These are phyloP conservation scores for Cystobasidiaceae sp. DNA, from an alignment of 1,284 basidiomycete species.

Conservation along the genomic window DNA sequence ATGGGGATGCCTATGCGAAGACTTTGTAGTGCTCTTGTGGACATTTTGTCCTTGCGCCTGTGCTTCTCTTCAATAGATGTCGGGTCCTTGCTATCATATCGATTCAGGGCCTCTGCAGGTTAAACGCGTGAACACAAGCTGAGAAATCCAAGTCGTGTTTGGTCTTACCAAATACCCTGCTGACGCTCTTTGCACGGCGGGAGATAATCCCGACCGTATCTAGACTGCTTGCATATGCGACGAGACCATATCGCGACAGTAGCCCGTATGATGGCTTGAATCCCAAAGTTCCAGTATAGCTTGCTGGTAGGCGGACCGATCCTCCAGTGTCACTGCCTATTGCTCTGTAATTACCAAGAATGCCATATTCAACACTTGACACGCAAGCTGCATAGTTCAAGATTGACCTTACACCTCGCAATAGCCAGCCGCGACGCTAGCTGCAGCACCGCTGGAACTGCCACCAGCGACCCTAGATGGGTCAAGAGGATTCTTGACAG, in stretches of 20 bases:
- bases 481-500: slow-evolving; percentile 68
- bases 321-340: slow-evolving; percentile 94
- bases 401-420: slow-evolving; percentile 63
- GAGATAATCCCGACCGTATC: slow-evolving; percentile 88
- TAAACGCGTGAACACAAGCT: not conserved
- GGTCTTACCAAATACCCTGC: slow-evolving; percentile 60
- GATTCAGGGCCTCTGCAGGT: slow-evolving; percentile 58
- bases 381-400: not conserved
- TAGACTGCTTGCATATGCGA: slow-evolving; percentile 89
- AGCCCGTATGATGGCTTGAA: slow-evolving; percentile 93
- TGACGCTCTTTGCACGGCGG: slow-evolving; percentile 53
- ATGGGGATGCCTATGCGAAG: slow-evolving; percentile 60
- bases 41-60: slow-evolving; percentile 43
- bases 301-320: slow-evolving; percentile 83
- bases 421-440: slow-evolving; percentile 69
- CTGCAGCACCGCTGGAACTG: slow-evolving; percentile 77
- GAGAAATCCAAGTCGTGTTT: not conserved
- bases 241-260: slow-evolving; percentile 80
- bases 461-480: slow-evolving; percentile 67
- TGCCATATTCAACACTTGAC: not conserved
- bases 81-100: slow-evolving; percentile 69
- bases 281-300: slow-evolving; percentile 87
- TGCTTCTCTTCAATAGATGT: slow-evolving; percentile 58
- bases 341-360: slow-evolving; percentile 55
- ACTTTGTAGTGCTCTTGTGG: not conserved